Base-by-base conservation (phyloP, 139 green algal genomes). In the Auxenochlorella protothecoides region DNA sequence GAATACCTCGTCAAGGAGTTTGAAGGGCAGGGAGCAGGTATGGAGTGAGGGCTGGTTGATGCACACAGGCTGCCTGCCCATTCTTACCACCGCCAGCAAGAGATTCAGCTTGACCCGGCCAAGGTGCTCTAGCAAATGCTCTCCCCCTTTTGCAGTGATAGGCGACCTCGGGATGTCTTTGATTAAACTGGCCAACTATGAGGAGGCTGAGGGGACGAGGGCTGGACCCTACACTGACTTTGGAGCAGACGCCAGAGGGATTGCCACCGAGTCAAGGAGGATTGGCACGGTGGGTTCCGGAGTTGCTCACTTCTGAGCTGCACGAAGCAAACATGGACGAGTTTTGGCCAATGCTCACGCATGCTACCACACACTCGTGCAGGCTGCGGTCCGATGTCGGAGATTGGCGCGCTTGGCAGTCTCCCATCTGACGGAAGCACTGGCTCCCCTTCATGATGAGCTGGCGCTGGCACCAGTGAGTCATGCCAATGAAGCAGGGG, bases 111-210 rank as follows among this genome's bases (percentile, higher is more conserved):
- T 27, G 10, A 1, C 66, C 53, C 52, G n/a, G 53, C 4, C 53
- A 27, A 5, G 51, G 53, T 52, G 65, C 54, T 7, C 12, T 3
- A 61, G 2, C 14, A 15, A 55, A n/a, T 9, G 3, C 68, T 44
- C 60, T n/a, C 10, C 54, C 71, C 12, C 5, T 63, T 14, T 5
- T 7, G 4, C 59, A 77, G 84, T 85, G 10, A 69, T 86, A 8
- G 89, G 86, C 59, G 88, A 90, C 59, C 70, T 93, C 44, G 89
- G 89, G 3, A 73, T 95, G 44, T 72, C 83, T 5, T 71, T 91
- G 9, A 83, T 92, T 54, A 85, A 86, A 67, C 60, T 90, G 56
- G 83, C 75, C 44, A 87, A 87, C 72, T 89, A 84, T 65, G 84
- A 93, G 76, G 88, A 90, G 55, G 79, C 84, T 55, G 78, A 82